Evolutionary conservation across 768 basidiomycete species (phyloP).

Genomic region (Grammothele lineata): DNA sequence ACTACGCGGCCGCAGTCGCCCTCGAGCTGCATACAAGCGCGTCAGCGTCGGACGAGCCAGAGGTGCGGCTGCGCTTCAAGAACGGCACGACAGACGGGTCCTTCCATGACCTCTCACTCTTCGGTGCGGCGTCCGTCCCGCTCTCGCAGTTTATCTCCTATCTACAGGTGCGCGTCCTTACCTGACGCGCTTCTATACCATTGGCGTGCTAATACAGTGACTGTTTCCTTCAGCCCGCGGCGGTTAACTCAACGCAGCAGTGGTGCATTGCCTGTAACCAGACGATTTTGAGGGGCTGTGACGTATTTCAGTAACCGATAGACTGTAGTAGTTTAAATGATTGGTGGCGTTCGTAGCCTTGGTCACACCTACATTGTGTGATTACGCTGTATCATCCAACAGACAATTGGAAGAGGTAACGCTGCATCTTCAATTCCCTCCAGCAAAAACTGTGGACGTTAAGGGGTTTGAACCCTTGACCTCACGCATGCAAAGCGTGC

Average conservation of each 20-base stretch:
- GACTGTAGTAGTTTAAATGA: too few relatives aligned
- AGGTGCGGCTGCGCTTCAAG: slow-evolving; percentile 62
- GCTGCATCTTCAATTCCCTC: too few relatives aligned
- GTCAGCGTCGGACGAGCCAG: slow-evolving; percentile 39
- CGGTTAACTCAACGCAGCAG: slow-evolving; percentile 44
- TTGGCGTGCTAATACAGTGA: too few relatives aligned
- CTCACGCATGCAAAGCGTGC: slow-evolving; percentile 33
- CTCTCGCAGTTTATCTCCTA: slow-evolving; percentile 51
- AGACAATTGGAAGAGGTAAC: too few relatives aligned
- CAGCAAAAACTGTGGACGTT: slow-evolving; percentile 30
- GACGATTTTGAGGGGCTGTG: slow-evolving; percentile 50
- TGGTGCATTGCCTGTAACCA: slow-evolving; percentile 63
- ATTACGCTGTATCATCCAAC: too few relatives aligned
- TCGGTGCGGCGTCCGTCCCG: slow-evolving; percentile 29
- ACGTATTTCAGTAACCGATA: slow-evolving; percentile 6
- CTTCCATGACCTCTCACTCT: slow-evolving; percentile 40
- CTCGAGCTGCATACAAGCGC: slow-evolving; percentile 52
- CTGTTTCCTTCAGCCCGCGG: too few relatives aligned
- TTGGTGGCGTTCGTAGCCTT: too few relatives aligned
- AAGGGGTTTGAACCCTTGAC: slow-evolving; percentile 30
- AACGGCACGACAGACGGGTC: slow-evolving; percentile 50
- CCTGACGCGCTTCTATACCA: too few relatives aligned
- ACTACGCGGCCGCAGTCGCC: slow-evolving; percentile 55
- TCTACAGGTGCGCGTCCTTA: too few relatives aligned
- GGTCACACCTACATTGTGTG: too few relatives aligned